phyloP scores from a whole-genome alignment of 1,284 basidiomycete genomes.

The Leucoagaricus sp. region DNA sequence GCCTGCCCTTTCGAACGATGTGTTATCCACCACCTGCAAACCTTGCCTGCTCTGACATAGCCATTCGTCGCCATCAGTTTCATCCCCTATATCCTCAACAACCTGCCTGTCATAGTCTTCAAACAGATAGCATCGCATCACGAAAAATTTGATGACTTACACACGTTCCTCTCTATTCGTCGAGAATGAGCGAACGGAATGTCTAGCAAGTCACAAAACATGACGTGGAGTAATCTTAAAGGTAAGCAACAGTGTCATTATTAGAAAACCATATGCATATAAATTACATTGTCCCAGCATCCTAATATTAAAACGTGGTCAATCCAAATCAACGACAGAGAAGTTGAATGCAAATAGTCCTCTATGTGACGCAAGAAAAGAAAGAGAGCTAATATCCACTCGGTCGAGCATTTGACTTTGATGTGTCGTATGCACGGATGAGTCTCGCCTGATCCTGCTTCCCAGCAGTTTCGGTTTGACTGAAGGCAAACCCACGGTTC shows the following conservation, averaged over 20 bases:
- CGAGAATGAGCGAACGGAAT: neutral
- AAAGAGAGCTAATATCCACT: conserved; percentile 60
- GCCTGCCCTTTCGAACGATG: too few species aligned
- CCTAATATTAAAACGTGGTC: conserved; percentile 5
- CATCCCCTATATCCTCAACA: neutral
- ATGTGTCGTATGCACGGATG: conserved; percentile 91
- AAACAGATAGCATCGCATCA: conserved; percentile 1
- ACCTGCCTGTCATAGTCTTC: neutral
- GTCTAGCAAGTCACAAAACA: neutral
- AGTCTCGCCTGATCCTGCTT: conserved; percentile 85
- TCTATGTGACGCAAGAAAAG: conserved; percentile 9
- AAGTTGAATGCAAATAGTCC: conserved; percentile 26
- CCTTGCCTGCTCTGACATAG: neutral
- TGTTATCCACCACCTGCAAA: too few species aligned
- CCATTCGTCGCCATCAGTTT: neutral
- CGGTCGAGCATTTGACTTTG: conserved; percentile 66
- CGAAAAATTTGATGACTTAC: neutral
- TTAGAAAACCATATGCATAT: conserved; percentile 15
- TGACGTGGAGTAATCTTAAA: neutral
- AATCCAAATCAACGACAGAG: neutral
- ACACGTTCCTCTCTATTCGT: neutral
- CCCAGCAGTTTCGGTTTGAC: conserved; percentile 85
- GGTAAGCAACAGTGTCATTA: conserved; percentile 3
- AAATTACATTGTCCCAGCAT: conserved; percentile 15
- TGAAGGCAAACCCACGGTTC: conserved; percentile 95